Evolutionary conservation across 129 eudicot species (phyloP), one percentile per base, ranked within the genome.

Genomic region (Chrysanthemum seticuspe): DNA sequence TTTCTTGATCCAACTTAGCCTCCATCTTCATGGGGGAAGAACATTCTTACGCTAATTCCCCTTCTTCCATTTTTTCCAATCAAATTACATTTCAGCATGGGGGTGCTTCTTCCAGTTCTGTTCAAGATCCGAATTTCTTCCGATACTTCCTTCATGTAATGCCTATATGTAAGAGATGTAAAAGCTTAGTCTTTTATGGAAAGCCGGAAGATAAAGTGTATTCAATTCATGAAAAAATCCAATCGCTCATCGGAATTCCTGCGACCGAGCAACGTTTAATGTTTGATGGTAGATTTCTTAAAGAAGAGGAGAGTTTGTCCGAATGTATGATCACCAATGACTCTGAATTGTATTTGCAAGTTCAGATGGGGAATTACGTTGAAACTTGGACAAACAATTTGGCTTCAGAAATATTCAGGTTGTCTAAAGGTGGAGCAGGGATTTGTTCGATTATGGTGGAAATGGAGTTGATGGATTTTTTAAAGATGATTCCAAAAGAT

Each of bases 261-360:
- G 25, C 65, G 13, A 57, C 19, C 2, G 90, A 85, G 40, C 96
- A 84, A 9, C 15, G 92, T 10, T 6, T 91, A 2, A 78, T 91
- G n/a, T 91, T 85, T 63, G 49, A 79, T 0, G 88, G 95, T 4
- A 91, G 74, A 76, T 95, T 85, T 83, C 83, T 91, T 14, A 87
- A 84, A 71, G 77, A 79, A 78, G 91, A 91, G 31, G 82, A 86
- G 7, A 62, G 87, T 0, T 31, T 91, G 50, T 71, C 67, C 0
- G 84, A 86, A 8, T 88, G 87, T 31, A 4, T 23, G 5, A 65
- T 91, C 13, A 70, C 84, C 23, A 83, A 81, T 13, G 87, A 88
- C 15, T 79, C 87, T 0, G 70, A 71, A 0, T 48, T 91, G 27
- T 82, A 86, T 40, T n/a, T 91, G 53, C 87, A 84, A 0, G 96